Percentiles rank a stretch among this genome's conserved stretches.
phyloP scores from a whole-genome alignment of 306 rosid species.

The Datisca glomerata region DNA sequence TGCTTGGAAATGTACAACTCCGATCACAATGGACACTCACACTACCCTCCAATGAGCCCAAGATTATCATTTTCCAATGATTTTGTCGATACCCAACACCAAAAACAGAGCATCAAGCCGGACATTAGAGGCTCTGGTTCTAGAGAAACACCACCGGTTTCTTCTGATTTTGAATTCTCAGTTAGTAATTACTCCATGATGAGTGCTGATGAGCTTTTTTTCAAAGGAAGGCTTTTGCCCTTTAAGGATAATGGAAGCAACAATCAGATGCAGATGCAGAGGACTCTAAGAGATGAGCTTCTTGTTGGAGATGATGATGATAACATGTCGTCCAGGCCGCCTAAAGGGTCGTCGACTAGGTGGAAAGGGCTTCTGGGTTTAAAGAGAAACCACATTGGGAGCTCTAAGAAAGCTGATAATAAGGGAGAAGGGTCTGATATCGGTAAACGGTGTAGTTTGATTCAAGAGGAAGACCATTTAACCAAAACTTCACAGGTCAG shows the following conservation, averaged over 20 bases:
- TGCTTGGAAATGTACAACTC: conserved; percentile 77
- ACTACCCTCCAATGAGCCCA: conserved; percentile 68
- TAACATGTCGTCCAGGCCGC: conserved; percentile 41
- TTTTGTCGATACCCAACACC: conserved; percentile 61
- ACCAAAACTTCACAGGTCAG: conserved; percentile 1
- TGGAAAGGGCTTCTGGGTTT: conserved; percentile 82
- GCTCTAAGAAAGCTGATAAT: conserved; percentile 40
- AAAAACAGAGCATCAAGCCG: conserved; percentile 27
- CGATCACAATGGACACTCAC: conserved; percentile 35
- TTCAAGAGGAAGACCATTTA: not conserved
- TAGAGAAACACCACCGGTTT: conserved; percentile 23
- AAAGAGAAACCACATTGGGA: conserved; percentile 42
- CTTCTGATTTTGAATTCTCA: conserved; percentile 84
- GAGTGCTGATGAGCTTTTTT: conserved; percentile 94
- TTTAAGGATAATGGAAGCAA: conserved; percentile 39
- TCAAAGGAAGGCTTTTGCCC: conserved; percentile 67
- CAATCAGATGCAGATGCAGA: conserved; percentile 35
- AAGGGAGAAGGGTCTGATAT: not conserved
- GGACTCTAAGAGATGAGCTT: conserved; percentile 80
- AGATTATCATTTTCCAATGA: conserved; percentile 91
- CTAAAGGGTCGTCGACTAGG: conserved; percentile 43
- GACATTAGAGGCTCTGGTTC: conserved; percentile 24
- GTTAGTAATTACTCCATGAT: conserved; percentile 57
- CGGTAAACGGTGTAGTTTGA: not conserved
- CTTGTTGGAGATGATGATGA: conserved; percentile 26